Conservation (phyloP, 208 protist genomes). For the Willaertia magna region DNA sequence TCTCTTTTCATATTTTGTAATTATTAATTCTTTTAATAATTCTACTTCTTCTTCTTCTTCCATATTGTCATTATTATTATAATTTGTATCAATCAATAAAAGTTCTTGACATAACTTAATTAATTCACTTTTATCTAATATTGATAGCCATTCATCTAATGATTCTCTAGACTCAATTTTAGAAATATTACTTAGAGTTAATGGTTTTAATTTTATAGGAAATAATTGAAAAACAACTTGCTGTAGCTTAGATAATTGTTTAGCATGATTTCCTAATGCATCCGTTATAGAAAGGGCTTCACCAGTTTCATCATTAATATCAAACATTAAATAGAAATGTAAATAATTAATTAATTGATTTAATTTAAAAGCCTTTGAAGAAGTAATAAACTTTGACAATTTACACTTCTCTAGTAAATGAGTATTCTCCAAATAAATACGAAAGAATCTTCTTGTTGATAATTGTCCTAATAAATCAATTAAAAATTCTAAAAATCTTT, state of each 20-base stretch:
- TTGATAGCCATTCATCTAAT: neutral
- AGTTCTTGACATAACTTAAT: neutral
- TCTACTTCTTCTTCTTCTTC: no score
- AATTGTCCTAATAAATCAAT: constrained; percentile 60
- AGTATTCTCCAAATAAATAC: constrained; percentile 41
- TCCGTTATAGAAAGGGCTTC: constrained; percentile 33
- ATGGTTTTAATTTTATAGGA: neutral
- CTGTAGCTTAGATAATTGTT: neutral
- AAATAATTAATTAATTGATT: constrained; percentile 3
- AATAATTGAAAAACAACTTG: constrained; percentile 7
- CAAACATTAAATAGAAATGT: constrained; percentile 50
- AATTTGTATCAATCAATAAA: neutral
- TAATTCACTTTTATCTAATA: neutral
- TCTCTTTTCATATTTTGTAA: neutral
- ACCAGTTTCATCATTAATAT: constrained; percentile 58
- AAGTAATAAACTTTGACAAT: constrained; percentile 7
- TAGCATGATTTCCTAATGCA: constrained; percentile 22
- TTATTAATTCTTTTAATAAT: neutral
- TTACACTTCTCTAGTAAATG: constrained; percentile 38
- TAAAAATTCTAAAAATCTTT: constrained; percentile 55
- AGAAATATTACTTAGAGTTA: neutral
- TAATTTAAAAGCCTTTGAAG: constrained; percentile 37
- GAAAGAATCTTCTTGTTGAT: constrained; percentile 63
- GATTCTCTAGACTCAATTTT: neutral
- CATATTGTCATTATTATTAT: neutral